Evolutionary conservation across 305 asterid genomes (phyloP).

Genomic region (Lippia alba): DNA sequence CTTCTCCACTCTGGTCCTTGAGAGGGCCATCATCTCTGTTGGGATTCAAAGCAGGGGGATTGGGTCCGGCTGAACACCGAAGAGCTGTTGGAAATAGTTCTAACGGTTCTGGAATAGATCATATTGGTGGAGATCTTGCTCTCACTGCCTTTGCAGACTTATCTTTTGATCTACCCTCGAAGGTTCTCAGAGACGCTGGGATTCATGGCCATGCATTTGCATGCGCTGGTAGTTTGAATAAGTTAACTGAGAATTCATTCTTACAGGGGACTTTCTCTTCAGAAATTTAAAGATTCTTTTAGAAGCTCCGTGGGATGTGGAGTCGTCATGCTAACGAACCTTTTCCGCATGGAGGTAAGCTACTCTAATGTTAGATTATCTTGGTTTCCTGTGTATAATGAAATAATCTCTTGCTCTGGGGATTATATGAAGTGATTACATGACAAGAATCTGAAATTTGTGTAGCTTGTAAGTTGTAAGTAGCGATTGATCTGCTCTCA

Average conservation of each 20-base stretch:
- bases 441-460: not conserved
- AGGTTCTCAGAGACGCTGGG: constrained; percentile 81
- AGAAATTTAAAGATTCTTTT: constrained; percentile 72
- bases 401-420: constrained; percentile 8
- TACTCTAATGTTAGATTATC: constrained; percentile 18
- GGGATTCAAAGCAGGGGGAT: constrained; percentile 90
- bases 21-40: constrained; percentile 82
- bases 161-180: constrained; percentile 90
- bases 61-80: constrained; percentile 90
- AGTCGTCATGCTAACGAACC: constrained; percentile 77
- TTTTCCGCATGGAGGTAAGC: constrained; percentile 95
- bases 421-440: not conserved
- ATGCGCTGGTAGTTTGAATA: constrained; percentile 86
- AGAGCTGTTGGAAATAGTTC: constrained; percentile 51
- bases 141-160: constrained; percentile 88
- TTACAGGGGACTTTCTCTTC: constrained; percentile 56
- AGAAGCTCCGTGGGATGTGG: constrained; percentile 84
- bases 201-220: constrained; percentile 91
- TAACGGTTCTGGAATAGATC: constrained; percentile 56
- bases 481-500: not conserved
- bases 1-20: constrained; percentile 84
- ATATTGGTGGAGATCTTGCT: constrained; percentile 93
- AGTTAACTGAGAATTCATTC: constrained; percentile 73
- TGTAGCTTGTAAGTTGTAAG: constrained; percentile 15
- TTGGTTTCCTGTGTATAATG: not conserved